Conservation (phyloP, 2,329 filamentous ascomycete genomes). For the Epichloe glyceriae region DNA sequence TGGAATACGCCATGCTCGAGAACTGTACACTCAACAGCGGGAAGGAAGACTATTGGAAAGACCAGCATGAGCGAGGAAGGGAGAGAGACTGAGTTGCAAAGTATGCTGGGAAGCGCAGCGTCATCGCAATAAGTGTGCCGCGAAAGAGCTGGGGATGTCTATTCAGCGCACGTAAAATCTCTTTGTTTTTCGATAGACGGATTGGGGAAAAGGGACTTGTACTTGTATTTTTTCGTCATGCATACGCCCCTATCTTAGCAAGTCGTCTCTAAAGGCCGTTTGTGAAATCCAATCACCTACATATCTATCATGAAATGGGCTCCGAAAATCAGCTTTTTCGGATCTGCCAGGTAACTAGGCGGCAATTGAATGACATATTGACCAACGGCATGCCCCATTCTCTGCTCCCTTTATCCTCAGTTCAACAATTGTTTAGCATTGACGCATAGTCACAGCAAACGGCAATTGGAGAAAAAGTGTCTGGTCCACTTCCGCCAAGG, state of each 20-base stretch:
- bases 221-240: slow-evolving; percentile 29
- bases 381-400: too few relatives aligned
- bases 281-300: neutral
- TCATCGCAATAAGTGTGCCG: slow-evolving; percentile 4
- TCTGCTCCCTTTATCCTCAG: too few relatives aligned
- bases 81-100: slow-evolving; percentile 1
- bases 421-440: too few relatives aligned
- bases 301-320: neutral
- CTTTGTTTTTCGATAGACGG: slow-evolving; percentile 22
- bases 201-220: slow-evolving; percentile 23
- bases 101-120: slow-evolving; percentile 4
- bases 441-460: too few relatives aligned
- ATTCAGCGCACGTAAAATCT: slow-evolving; percentile 9
- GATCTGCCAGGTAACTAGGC: too few relatives aligned
- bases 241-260: slow-evolving; percentile 20
- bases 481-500: neutral
- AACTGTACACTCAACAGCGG: neutral
- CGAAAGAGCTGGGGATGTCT: slow-evolving; percentile 9
- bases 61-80: neutral
- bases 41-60: neutral
- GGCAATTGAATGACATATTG: too few relatives aligned
- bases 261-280: slow-evolving; percentile 16
- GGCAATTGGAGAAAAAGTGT: too few relatives aligned
- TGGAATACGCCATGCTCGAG: neutral
- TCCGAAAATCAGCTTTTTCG: too few relatives aligned